These are phyloP conservation scores for Fusarium lyarnte DNA, from an alignment of 2,329 filamentous ascomycete genomes.

Conservation along the genomic window DNA sequence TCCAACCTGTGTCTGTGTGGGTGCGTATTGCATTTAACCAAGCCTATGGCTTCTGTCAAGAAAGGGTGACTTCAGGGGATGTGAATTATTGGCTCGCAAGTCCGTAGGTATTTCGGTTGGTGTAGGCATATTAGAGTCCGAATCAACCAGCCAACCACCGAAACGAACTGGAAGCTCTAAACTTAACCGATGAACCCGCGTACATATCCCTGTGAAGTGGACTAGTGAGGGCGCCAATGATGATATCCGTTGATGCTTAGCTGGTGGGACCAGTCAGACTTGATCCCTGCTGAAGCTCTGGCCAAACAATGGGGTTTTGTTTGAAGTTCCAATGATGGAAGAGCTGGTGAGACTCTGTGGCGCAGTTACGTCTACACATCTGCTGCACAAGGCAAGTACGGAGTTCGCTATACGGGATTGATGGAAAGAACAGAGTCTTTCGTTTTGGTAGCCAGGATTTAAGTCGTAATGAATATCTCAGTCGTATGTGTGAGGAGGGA, in stretches of 20 bases:
- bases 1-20: background rate
- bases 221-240: conserved; percentile 29
- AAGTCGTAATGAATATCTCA: background rate
- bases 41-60: background rate
- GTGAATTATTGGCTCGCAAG: conserved; percentile 8
- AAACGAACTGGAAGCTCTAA: conserved; percentile 26
- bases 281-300: conserved; percentile 34
- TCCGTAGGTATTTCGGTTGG: conserved; percentile 11
- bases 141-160: conserved; percentile 2
- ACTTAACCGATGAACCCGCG: conserved; percentile 29
- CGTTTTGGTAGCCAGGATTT: background rate
- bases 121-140: background rate
- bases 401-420: background rate
- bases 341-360: background rate
- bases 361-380: background rate
- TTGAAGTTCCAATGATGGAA: background rate
- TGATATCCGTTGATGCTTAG: background rate
- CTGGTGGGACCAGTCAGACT: background rate
- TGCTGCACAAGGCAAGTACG: background rate
- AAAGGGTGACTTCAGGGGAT: conserved; percentile 13
- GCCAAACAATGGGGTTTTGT: conserved; percentile 14
- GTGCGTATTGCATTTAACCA: conserved; percentile 8
- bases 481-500: background rate
- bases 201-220: conserved; percentile 29
- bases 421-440: background rate